Evolutionary conservation across 768 basidiomycete genomes (phyloP), one percentile per base, ranked within the genome.

Genomic region (Tulasnella sp.): DNA sequence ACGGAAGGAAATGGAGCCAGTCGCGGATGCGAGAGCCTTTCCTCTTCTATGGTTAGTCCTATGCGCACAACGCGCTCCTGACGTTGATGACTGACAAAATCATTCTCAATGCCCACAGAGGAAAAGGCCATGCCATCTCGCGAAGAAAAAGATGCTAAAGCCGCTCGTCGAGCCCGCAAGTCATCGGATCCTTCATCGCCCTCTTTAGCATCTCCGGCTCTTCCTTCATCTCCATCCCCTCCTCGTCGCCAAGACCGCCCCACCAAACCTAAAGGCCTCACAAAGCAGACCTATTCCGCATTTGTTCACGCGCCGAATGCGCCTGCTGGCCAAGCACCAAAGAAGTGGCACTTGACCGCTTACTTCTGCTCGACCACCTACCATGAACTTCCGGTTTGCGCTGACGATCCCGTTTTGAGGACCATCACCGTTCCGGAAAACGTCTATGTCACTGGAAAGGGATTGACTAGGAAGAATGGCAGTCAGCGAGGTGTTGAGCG

Each of bases 281-380:
- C 92, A 61, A 94, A 94, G 85, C 93, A 94, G 82, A 94, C 93
- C 0, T 93, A 93, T 82, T 93, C 92, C 10, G 92, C 92, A 39
- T 89, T 90, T 51, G 91, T 93, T 69, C 87, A 90, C 82, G 85
- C 90, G 78, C 90, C 90, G 51, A 90, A 67, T n/a, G 85, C 87
- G 51, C 85, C 85, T 76, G 87, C 87, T 74, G 29, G 29, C 32
- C 61, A 67, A 67, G 87, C 88, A 18, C 67, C 39, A 88, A 89
- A 61, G 93, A 93, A 87, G 55, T 94, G 92, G 92, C 92, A 94
- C 84, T 88, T 93, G 73, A 80, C 79, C 15, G 88, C 46, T 86
- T 94, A 37, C 69, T 80, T 80, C 76, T 77, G 44, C 44, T 20
- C 69, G 11, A 46, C 79, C 61, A 69, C 37, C 37, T 79, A 78